Conservation (phyloP, 2,329 filamentous ascomycete species). For the Bisporella sp. region DNA sequence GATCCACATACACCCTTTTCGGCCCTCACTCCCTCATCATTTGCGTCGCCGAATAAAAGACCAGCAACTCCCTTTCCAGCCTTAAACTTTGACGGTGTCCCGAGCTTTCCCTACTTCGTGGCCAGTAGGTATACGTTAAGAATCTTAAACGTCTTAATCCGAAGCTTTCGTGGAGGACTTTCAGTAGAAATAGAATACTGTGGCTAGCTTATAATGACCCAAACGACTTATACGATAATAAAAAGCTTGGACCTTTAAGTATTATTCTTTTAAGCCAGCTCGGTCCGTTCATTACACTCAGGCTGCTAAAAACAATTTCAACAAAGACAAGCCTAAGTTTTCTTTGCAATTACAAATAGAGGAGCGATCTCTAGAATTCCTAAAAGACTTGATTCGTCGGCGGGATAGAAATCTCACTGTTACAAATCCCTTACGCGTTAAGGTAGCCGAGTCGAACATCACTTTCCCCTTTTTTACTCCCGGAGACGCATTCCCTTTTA, state of each 20-base stretch:
- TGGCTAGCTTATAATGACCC: constrained; percentile 6
- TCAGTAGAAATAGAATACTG: too few relatives aligned
- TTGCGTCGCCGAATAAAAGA: constrained; percentile 8
- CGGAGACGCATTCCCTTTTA: too few relatives aligned
- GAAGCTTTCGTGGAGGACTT: too few relatives aligned
- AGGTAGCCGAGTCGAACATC: too few relatives aligned
- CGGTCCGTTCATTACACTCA: constrained; percentile 6
- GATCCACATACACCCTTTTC: constrained; percentile 2
- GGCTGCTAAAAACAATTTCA: constrained; percentile 4
- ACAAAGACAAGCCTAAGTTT: too few relatives aligned
- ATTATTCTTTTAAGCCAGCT: constrained; percentile 11
- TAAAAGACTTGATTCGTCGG: constrained; percentile 8
- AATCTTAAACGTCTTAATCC: constrained; percentile 7
- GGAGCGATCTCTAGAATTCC: constrained; percentile 5
- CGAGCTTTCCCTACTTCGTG: constrained; percentile 7
- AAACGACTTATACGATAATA: constrained; percentile 9
- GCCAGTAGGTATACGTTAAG: constrained; percentile 8
- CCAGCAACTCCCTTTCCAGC: too few relatives aligned
- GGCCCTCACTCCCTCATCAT: constrained; percentile 7
- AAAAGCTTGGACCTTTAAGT: constrained; percentile 8
- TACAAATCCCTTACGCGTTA: too few relatives aligned
- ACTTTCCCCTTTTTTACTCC: too few relatives aligned
- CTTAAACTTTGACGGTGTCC: constrained; percentile 5
- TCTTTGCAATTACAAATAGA: too few relatives aligned
- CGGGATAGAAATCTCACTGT: too few relatives aligned